Evolutionary conservation across 352 stramenopile genomes (phyloP).

Genomic region (Phytophthora citricola): DNA sequence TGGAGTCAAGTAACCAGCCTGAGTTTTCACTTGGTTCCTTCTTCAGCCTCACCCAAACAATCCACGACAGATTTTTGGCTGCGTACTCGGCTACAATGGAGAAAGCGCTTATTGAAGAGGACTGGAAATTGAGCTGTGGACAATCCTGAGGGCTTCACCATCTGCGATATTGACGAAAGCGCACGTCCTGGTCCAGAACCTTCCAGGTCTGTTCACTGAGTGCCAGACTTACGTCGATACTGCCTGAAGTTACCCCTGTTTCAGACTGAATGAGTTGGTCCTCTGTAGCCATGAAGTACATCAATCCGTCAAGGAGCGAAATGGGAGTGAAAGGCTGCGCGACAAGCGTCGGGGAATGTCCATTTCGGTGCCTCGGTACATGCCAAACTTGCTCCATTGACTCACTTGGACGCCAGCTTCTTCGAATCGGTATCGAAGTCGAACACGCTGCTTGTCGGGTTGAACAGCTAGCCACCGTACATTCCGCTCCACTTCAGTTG

Average conservation of each 20-base stretch:
- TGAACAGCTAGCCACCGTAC: slow-evolving; percentile 29
- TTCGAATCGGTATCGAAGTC: slow-evolving; percentile 20
- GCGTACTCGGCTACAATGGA: slow-evolving; percentile 32
- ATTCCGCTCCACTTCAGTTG: slow-evolving; percentile 15
- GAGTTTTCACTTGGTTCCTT: slow-evolving; percentile 7
- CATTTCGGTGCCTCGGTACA: slow-evolving; percentile 29
- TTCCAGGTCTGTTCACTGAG: slow-evolving; percentile 17
- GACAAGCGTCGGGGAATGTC: slow-evolving; percentile 28
- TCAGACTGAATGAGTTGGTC: slow-evolving; percentile 19
- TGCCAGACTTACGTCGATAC: slow-evolving; percentile 18
- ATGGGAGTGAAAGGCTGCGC: slow-evolving; percentile 31
- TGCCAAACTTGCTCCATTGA: slow-evolving; percentile 38
- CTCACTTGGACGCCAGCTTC: slow-evolving; percentile 27
- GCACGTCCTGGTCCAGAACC: neutral
- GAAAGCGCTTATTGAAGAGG: slow-evolving; percentile 42
- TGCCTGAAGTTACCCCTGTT: slow-evolving; percentile 6
- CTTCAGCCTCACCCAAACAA: slow-evolving; percentile 31
- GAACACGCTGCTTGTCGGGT: slow-evolving; percentile 25
- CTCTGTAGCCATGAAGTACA: slow-evolving; percentile 35
- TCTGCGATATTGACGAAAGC: neutral
- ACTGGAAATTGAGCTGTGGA: slow-evolving; percentile 25
- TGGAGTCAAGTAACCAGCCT: slow-evolving; percentile 31
- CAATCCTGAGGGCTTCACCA: neutral
- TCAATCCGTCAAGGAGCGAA: slow-evolving; percentile 30
- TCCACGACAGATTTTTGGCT: slow-evolving; percentile 32